Base-by-base conservation (phyloP, 2,329 filamentous ascomycete genomes). In the Leptographium wingfieldii region DNA sequence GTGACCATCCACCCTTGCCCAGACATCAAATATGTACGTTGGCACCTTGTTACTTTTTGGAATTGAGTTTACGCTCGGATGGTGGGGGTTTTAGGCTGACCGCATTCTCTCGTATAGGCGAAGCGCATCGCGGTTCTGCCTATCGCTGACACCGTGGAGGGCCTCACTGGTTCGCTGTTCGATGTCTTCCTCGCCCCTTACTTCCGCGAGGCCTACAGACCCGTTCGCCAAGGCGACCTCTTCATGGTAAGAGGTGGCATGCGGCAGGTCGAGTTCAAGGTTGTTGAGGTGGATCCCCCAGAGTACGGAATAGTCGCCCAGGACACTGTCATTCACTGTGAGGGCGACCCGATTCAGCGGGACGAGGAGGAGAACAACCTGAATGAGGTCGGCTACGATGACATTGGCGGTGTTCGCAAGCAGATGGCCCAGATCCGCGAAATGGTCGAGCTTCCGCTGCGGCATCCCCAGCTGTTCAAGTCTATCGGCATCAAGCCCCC, bases 371-470 rank as follows among this genome's bases (percentile, higher is more conserved):
- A 99, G 80, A 95, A 95, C 73, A 99, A 97, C 77, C 81, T 99
- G 67, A 99, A 97, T 73, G 94, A 99, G 76, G 94, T 99, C 66
- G 94, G 94, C 56, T 99, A 99, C 73, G 94, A 99, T 70, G 94
- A 99, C 72, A 99, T 99, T 76, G 94, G 94, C 82, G 94, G 94
- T 67, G 97, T 94, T 83, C 85, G 94, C 71, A 99, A 99, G 80
- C 94, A 99, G 79, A 97, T 99, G 94, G 94, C 94, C 65, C 94
- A 99, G 80, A 96, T 99, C 69, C 90, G 94, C 73, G 94, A 99
- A 75, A 86, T 99, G 81, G 94, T 99, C 66, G 94, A 99, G 81
- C 81, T 99, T 67, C 94, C 94, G 63, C 83, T 99, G 63, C 87
- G 94, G 70, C 94, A 99, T 76, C 94, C 94, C 63, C 94, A 97